A percentile compares a stretch with the other conserved stretches of the same genome.
Evolutionary conservation across 2,329 filamentous ascomycete species (phyloP).

Genomic region (Fusarium albidum): DNA sequence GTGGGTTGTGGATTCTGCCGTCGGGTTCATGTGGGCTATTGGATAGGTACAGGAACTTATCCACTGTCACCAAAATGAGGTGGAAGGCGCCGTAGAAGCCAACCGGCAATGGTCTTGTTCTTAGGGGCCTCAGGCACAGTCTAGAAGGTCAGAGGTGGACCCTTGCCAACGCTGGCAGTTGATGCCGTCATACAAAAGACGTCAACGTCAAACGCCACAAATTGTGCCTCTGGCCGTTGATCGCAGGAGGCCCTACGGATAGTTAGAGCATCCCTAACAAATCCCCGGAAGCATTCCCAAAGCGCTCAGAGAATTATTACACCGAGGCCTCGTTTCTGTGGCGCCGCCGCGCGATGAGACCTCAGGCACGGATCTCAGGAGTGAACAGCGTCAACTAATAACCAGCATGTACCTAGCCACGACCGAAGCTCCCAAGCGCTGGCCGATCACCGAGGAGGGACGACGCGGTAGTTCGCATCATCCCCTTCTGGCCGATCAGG

Average conservation of each 20-base stretch:
- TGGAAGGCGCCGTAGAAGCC: too few species aligned
- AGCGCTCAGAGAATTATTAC: constrained; percentile 6
- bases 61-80: too few species aligned
- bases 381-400: neutral
- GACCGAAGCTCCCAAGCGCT: neutral
- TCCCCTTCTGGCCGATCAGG: constrained; percentile 1
- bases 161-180: too few species aligned
- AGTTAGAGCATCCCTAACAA: constrained; percentile 3
- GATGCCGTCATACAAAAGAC: too few species aligned
- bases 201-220: too few species aligned
- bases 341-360: constrained; percentile 20
- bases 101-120: too few species aligned
- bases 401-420: constrained; percentile 8
- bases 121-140: too few species aligned
- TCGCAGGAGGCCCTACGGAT: constrained; percentile 3
- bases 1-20: neutral
- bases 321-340: constrained; percentile 12
- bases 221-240: too few species aligned
- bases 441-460: neutral
- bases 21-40: too few species aligned
- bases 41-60: too few species aligned
- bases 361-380: constrained; percentile 5
- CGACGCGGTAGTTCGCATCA: neutral
- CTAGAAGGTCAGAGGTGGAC: too few species aligned
- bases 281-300: neutral